These are phyloP conservation scores for Fusarium burgessii DNA, from an alignment of 2,329 filamentous ascomycete species.

Conservation along the genomic window DNA sequence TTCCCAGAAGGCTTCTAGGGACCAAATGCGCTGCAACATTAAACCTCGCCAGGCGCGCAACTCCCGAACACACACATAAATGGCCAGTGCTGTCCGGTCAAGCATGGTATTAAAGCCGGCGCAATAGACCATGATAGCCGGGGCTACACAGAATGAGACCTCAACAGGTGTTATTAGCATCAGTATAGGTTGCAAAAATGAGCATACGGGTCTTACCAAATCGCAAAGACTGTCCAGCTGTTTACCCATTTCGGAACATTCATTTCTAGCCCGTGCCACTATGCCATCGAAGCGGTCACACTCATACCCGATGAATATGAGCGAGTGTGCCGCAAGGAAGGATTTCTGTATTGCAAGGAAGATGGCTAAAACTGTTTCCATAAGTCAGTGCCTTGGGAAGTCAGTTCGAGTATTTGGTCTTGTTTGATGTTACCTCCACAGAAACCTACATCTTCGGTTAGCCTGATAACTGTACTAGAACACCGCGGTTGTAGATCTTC, in stretches of 20 bases:
- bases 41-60: not conserved
- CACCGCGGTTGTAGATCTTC: rapidly evolving
- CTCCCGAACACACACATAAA: not conserved
- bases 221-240: constrained; percentile 1
- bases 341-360: not conserved
- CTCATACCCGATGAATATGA: not conserved
- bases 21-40: not conserved
- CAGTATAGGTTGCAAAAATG: not conserved
- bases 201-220: not conserved
- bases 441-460: not conserved
- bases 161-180: not conserved
- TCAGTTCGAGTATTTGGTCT: no score
- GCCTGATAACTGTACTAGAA: no score
- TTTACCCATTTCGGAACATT: not conserved
- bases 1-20: not conserved
- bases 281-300: not conserved
- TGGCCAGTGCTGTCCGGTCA: not conserved
- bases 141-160: not conserved
- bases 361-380: not conserved
- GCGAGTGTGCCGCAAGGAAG: not conserved
- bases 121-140: not conserved
- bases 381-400: not conserved
- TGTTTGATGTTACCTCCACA: not conserved
- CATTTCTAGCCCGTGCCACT: not conserved
- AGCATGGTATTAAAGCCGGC: not conserved